phyloP scores from a whole-genome alignment of 2,329 filamentous ascomycete genomes.

The Domatiomyces globalis region DNA sequence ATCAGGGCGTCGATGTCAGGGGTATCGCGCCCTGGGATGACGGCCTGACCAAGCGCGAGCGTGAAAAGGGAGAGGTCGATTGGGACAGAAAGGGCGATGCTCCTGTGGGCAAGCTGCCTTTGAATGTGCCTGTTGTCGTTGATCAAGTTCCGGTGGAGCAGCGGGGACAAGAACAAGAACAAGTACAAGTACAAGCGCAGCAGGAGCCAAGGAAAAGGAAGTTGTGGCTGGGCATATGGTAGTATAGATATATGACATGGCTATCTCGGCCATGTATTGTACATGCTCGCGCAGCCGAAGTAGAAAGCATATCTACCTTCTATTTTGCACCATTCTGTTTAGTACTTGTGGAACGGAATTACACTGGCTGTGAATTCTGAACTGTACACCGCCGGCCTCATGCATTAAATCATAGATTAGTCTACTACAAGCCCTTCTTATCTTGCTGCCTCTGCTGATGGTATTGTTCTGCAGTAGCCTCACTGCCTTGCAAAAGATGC shows the following conservation, averaged over 20 bases:
- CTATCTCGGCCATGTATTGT: neutral
- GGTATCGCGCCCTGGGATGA: constrained; percentile 22
- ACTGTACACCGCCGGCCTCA: too few relatives aligned
- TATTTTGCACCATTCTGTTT: neutral
- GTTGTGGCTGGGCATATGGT: constrained; percentile 18
- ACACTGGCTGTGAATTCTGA: too few relatives aligned
- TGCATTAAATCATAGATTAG: too few relatives aligned
- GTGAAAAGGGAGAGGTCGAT: constrained; percentile 18
- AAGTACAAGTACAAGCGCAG: constrained; percentile 1
- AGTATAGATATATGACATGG: neutral
- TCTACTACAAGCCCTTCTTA: too few relatives aligned
- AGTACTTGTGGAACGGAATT: neutral
- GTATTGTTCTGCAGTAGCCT: too few relatives aligned
- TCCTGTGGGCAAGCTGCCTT: constrained; percentile 20
- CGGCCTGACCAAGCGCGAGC: constrained; percentile 26
- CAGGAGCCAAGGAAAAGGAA: constrained; percentile 13
- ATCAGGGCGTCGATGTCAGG: constrained; percentile 20
- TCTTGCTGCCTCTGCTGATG: too few relatives aligned
- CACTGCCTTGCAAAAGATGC: too few relatives aligned
- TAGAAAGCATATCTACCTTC: neutral
- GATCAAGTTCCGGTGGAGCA: constrained; percentile 7
- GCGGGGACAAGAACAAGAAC: constrained; percentile 1
- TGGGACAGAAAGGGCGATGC: constrained; percentile 11
- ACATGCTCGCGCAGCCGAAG: neutral
- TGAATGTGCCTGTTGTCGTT: constrained; percentile 6